Evolutionary conservation across 2,329 filamentous ascomycete species (phyloP).

Genomic region (Trichoderma guizhouense): DNA sequence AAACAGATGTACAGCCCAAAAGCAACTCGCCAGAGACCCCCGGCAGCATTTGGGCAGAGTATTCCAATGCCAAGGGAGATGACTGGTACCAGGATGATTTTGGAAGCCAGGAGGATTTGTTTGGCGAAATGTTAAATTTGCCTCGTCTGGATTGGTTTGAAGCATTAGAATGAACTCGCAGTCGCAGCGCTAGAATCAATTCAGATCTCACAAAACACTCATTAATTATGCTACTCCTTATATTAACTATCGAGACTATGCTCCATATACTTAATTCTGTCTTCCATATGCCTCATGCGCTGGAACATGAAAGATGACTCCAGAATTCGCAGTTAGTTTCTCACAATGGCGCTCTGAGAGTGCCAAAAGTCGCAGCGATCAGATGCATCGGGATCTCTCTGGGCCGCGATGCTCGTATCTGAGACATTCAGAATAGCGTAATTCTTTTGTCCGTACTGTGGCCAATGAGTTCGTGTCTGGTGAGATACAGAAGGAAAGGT

Average conservation of each 20-base stretch:
- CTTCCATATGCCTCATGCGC: not conserved
- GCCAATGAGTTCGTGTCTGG: not conserved
- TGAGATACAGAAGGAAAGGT: not conserved
- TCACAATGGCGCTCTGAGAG: not conserved
- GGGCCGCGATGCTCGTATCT: not conserved
- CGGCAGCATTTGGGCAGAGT: not conserved
- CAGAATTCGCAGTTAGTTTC: not conserved
- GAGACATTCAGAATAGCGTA: not conserved
- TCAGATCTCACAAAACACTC: not conserved
- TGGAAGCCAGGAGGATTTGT: not conserved
- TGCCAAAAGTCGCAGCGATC: not conserved
- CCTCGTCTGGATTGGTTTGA: not conserved
- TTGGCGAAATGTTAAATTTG: not conserved
- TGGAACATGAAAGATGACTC: not conserved
- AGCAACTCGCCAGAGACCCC: not conserved
- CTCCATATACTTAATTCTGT: not conserved
- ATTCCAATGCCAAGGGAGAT: not conserved
- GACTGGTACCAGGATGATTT: not conserved
- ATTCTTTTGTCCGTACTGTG: not conserved
- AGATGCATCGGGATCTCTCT: not conserved
- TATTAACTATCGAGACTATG: not conserved
- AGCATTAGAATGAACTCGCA: not conserved
- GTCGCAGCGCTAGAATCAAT: not conserved
- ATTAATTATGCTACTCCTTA: not conserved
- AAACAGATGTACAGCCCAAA: not conserved